Base-by-base conservation (phyloP, 306 rosid genomes). In the Boehmeria nivea region DNA sequence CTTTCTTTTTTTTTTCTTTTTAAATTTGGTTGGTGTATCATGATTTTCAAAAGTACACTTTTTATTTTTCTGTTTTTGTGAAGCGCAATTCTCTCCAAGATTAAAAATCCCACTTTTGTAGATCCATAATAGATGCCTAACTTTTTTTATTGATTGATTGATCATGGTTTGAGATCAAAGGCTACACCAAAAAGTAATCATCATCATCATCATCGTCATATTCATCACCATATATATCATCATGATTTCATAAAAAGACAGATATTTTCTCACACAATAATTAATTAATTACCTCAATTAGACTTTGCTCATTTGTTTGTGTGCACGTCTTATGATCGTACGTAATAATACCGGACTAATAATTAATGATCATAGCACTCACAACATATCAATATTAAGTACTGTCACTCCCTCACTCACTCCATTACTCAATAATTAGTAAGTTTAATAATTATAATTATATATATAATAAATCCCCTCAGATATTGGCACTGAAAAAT, bases 401-500 rank as follows among this genome's bases (percentile, higher is more conserved):
- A 8, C 34, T 3, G 34, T 28, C 34, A 28, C 5, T 28, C 34
- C 3, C 3, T 28, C 34, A 28, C 8, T 3, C 8, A 28, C 8
- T 3, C 8, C 34, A 28, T 3, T 3, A 28, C 34, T 28, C 5
- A 28, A 28, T 28, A 8, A 28, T 28, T 28, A 28, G 8, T 28
- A 3, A 28, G 8, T 28, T 28, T 3, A 28, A 28, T 28, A 28
- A 28, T 28, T n/a, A n/a, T n/a, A n/a, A 28, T 28, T 28, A 28
- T 28, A 8, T 3, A n/a, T n/a, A n/a, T n/a, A n/a, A n/a, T n/a
- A n/a, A n/a, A n/a, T n/a, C 25, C 24, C 1, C 63, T 43, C 78
- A 93, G 99, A 83, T 93, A 77, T 42, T 79, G 94, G 84, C 84
- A 70, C 69, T 93, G 71, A 93, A 93, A 76, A 84, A 48, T 72